Conservation (phyloP, 1,284 basidiomycete species). For the Sphagnurus paluster region DNA sequence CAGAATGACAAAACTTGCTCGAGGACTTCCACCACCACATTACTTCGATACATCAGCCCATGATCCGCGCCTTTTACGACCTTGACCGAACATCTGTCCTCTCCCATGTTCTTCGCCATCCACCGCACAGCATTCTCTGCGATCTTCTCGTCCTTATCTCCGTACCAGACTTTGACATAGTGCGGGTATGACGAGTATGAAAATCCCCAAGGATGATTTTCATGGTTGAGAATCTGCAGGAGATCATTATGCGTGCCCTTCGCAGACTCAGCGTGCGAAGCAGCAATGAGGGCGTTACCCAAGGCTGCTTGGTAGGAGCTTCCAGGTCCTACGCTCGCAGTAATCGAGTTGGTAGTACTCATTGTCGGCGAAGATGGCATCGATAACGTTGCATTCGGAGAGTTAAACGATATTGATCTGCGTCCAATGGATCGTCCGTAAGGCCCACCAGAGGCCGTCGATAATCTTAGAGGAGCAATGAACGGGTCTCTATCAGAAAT, state of each 20-base stretch:
- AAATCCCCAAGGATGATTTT: constrained; percentile 83
- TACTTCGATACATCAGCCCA: constrained; percentile 87
- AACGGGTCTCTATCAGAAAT: constrained; percentile 24
- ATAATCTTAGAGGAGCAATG: constrained; percentile 23
- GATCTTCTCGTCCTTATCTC: constrained; percentile 91
- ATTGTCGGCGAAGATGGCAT: constrained; percentile 50
- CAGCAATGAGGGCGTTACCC: constrained; percentile 86
- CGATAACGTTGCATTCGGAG: constrained; percentile 42
- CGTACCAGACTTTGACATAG: constrained; percentile 90
- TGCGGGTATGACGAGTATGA: constrained; percentile 78
- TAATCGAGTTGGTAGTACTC: constrained; percentile 41
- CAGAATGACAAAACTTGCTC: constrained; percentile 68
- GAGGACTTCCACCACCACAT: constrained; percentile 86
- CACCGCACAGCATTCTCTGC: constrained; percentile 84
- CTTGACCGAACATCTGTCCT: constrained; percentile 72
- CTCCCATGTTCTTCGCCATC: constrained; percentile 87
- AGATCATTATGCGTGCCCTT: constrained; percentile 91
- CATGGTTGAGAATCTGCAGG: constrained; percentile 86
- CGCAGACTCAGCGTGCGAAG: constrained; percentile 92
- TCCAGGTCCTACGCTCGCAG: constrained; percentile 34
- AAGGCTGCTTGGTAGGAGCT: constrained; percentile 66
- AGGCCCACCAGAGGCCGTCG: constrained; percentile 25
- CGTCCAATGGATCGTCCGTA: constrained; percentile 44
- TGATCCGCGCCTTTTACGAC: constrained; percentile 90
- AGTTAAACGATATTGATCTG: constrained; percentile 67